Evolutionary conservation across 768 basidiomycete species (phyloP).

Genomic region (Hypsizygus marmoreus): DNA sequence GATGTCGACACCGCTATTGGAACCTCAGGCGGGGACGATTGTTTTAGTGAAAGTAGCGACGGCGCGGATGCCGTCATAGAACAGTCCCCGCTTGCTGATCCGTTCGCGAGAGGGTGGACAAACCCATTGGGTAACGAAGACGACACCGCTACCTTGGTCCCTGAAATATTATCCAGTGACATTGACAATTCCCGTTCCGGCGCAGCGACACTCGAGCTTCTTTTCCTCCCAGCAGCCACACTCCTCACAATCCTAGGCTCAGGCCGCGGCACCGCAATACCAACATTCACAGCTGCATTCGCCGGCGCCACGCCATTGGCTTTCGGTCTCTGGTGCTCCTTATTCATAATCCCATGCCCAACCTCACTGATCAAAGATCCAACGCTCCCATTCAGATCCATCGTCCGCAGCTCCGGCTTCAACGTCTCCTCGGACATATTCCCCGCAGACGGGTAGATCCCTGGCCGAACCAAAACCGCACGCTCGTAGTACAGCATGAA

Average conservation of each 20-base stretch:
- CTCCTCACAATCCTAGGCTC: slow-evolving; percentile 58
- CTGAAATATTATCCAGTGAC: slow-evolving; percentile 12
- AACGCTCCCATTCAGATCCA: slow-evolving; percentile 49
- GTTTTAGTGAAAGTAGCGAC: slow-evolving; percentile 13
- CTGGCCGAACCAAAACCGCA: slow-evolving; percentile 31
- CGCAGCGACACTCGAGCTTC: slow-evolving; percentile 36
- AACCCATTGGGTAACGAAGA: slow-evolving; percentile 18
- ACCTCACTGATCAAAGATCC: slow-evolving; percentile 48
- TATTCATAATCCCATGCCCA: slow-evolving; percentile 37
- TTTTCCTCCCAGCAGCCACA: slow-evolving; percentile 48
- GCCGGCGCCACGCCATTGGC: slow-evolving; percentile 9
- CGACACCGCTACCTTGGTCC: slow-evolving; percentile 3
- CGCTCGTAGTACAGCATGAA: slow-evolving; percentile 98
- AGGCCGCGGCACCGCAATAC: slow-evolving; percentile 25
- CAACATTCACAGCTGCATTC: slow-evolving; percentile 15
- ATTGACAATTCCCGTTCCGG: slow-evolving; percentile 28
- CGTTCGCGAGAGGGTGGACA: slow-evolving; percentile 10
- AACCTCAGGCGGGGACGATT: neutral
- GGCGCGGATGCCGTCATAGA: slow-evolving; percentile 17
- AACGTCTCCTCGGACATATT: slow-evolving; percentile 67
- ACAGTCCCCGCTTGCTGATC: slow-evolving; percentile 6
- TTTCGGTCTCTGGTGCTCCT: slow-evolving; percentile 21
- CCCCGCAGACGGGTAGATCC: slow-evolving; percentile 18
- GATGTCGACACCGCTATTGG: slow-evolving; percentile 3
- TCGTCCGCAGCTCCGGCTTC: slow-evolving; percentile 48